Conservation (phyloP, 176 grass and related monocot species). For the Bolboschoenus planiculmis region DNA sequence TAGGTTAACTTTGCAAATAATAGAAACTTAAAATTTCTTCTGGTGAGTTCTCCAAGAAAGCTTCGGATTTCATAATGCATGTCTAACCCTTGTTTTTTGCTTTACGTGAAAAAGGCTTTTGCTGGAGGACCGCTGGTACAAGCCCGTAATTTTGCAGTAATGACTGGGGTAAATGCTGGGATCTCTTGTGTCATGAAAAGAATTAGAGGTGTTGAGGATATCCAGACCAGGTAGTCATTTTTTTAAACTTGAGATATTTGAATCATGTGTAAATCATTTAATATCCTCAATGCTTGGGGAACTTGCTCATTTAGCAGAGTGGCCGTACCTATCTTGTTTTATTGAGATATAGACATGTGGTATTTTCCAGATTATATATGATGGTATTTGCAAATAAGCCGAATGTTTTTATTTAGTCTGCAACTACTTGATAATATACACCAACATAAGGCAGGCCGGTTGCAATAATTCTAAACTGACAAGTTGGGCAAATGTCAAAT, state of each 20-base stretch:
- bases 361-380: constrained; percentile 1
- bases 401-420: background rate
- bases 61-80: background rate
- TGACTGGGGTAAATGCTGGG: constrained; percentile 93
- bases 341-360: background rate
- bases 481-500: background rate
- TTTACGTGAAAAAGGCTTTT: constrained; percentile 39
- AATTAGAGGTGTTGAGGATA: constrained; percentile 87
- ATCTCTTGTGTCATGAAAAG: constrained; percentile 95
- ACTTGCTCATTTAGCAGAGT: background rate
- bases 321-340: background rate
- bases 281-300: background rate
- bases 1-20: constrained; percentile 18
- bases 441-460: background rate
- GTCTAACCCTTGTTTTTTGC: background rate
- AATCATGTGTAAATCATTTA: background rate
- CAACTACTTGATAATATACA: background rate
- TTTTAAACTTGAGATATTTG: background rate
- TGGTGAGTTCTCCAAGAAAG: background rate
- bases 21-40: background rate
- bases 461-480: background rate
- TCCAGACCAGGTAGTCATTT: constrained; percentile 68
- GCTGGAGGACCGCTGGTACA: constrained; percentile 84
- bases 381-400: background rate
- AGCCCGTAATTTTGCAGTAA: constrained; percentile 97